phyloP scores from a whole-genome alignment of 768 basidiomycete genomes.

The Hypholoma fasciculare region DNA sequence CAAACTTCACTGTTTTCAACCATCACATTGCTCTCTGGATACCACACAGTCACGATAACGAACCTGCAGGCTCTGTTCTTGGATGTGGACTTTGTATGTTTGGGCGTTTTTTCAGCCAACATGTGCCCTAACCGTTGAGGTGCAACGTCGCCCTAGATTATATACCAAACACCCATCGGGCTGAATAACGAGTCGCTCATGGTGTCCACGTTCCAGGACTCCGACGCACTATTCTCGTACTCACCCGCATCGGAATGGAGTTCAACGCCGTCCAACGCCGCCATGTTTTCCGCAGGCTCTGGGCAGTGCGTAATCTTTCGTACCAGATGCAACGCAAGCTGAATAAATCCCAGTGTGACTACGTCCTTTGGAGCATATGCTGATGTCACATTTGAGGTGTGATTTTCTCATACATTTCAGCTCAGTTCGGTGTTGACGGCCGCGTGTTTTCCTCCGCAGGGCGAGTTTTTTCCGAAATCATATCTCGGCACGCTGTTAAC shows the following conservation, averaged over 20 bases:
- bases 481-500: neutral
- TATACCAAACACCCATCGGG: slow-evolving; percentile 32
- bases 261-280: slow-evolving; percentile 27
- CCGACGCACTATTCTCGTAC: slow-evolving; percentile 38
- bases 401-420: neutral
- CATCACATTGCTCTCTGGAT: slow-evolving; percentile 28
- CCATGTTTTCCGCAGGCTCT: slow-evolving; percentile 43
- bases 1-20: slow-evolving; percentile 41
- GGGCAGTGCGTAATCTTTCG: slow-evolving; percentile 38
- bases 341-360: slow-evolving; percentile 17
- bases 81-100: slow-evolving; percentile 51
- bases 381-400: slow-evolving; percentile 24
- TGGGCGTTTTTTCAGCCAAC: neutral
- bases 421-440: neutral
- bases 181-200: slow-evolving; percentile 20
- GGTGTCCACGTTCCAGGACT: slow-evolving; percentile 31
- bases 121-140: neutral
- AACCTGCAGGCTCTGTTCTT: slow-evolving; percentile 29
- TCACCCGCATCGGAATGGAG: slow-evolving; percentile 31
- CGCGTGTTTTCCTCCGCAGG: neutral
- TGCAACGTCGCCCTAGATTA: slow-evolving; percentile 23
- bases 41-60: slow-evolving; percentile 38
- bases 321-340: neutral
- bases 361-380: slow-evolving; percentile 20
- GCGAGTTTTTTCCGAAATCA: neutral